phyloP scores from a whole-genome alignment of 1,284 basidiomycete genomes.

The Pseudozyma hubeiensis region DNA sequence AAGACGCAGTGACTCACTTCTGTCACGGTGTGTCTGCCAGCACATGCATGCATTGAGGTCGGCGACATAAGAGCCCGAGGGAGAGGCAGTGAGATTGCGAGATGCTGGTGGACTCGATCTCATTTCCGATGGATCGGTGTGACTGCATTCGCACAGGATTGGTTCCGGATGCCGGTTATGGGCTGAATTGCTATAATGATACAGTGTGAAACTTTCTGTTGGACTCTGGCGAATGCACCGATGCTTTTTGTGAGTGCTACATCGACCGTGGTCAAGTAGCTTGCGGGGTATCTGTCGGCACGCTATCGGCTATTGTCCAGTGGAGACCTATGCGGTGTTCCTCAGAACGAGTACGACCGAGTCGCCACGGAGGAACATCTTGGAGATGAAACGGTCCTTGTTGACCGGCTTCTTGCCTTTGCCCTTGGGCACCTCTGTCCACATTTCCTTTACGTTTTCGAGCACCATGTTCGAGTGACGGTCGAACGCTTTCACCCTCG shows the following conservation, averaged over 20 bases:
- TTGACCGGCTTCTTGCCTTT: conserved; percentile 99
- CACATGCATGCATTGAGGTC: too few species aligned
- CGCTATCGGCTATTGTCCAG: too few species aligned
- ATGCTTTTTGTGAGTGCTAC: not conserved
- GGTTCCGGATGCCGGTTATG: not conserved
- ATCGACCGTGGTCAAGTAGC: not conserved
- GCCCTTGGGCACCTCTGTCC: conserved; percentile 97
- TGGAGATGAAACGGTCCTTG: conserved; percentile 92
- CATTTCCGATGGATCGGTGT: too few species aligned
- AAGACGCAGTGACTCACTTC: too few species aligned
- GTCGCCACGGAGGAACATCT: conserved; percentile 78
- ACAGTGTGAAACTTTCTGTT: conserved; percentile 11
- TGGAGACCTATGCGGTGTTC: conserved; percentile 33
- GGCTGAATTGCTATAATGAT: conserved; percentile 25
- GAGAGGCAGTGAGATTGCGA: too few species aligned
- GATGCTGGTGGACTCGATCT: too few species aligned
- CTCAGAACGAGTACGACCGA: conserved; percentile 65
- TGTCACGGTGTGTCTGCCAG: too few species aligned
- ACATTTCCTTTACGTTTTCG: conserved; percentile 77
- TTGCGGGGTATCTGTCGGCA: conserved; percentile 12
- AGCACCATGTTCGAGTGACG: conserved; percentile 95
- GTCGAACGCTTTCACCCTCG: conserved; percentile 98
- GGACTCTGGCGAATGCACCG: not conserved
- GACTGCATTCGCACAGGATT: too few species aligned
- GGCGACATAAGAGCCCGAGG: too few species aligned